Percentiles rank a stretch among this genome's conserved stretches.
Evolutionary conservation across 169 alveolate species (phyloP).

Genomic region (Plasmodium billcollinsi): DNA sequence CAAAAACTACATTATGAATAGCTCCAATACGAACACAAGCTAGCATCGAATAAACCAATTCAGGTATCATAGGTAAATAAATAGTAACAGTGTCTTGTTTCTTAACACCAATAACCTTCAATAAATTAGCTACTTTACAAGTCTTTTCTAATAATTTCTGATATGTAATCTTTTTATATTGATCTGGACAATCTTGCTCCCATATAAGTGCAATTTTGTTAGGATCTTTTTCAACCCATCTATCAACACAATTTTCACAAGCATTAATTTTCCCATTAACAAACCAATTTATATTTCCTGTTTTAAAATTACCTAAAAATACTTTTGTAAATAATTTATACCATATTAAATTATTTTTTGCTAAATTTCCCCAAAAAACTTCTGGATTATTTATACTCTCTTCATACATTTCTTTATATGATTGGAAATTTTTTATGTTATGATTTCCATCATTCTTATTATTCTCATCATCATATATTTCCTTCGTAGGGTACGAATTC

Average conservation of each 20-base stretch:
- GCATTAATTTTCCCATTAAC: slow-evolving; percentile 92
- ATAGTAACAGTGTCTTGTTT: slow-evolving; percentile 96
- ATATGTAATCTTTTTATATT: slow-evolving; percentile 85
- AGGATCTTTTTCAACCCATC: slow-evolving; percentile 93
- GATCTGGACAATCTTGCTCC: slow-evolving; percentile 92
- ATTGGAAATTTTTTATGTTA: slow-evolving; percentile 39
- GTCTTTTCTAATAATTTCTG: slow-evolving; percentile 85
- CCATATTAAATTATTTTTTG: slow-evolving; percentile 79
- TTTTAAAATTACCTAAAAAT: slow-evolving; percentile 78
- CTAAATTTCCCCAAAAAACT: slow-evolving; percentile 82
- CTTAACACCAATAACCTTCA: slow-evolving; percentile 92
- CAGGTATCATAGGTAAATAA: slow-evolving; percentile 98
- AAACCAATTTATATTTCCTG: slow-evolving; percentile 90
- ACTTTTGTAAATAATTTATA: slow-evolving; percentile 78
- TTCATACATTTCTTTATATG: slow-evolving; percentile 80
- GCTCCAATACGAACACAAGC: slow-evolving; percentile 99
- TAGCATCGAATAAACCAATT: slow-evolving; percentile 92
- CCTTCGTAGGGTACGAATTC: slow-evolving; percentile 50
- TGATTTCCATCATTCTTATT: slow-evolving; percentile 27
- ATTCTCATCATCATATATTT: slow-evolving; percentile 29
- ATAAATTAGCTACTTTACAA: slow-evolving; percentile 93
- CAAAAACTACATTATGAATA: slow-evolving; percentile 97
- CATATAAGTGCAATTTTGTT: slow-evolving; percentile 89
- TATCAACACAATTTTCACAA: slow-evolving; percentile 95
- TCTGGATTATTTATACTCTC: slow-evolving; percentile 83